These are phyloP conservation scores for Dactylellina sp. DNA, from an alignment of 2,329 filamentous ascomycete genomes.

Conservation along the genomic window DNA sequence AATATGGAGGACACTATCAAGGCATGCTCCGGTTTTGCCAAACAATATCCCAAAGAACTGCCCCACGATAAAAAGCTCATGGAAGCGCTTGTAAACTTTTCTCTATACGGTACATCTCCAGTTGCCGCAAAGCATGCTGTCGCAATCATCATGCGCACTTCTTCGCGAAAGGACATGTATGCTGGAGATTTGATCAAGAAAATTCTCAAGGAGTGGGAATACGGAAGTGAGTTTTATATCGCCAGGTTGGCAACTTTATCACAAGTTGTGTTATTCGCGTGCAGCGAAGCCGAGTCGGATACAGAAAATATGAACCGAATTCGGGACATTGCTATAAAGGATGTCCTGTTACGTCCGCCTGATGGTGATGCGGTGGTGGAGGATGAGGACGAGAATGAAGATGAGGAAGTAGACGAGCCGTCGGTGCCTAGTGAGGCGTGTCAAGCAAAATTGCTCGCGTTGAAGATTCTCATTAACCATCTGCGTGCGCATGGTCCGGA, in stretches of 20 bases:
- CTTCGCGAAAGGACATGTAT: constrained; percentile 83
- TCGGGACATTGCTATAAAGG: constrained; percentile 68
- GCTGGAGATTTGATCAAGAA: constrained; percentile 84
- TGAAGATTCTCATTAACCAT: constrained; percentile 88
- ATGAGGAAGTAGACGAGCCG: constrained; percentile 75
- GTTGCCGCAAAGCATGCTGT: constrained; percentile 93
- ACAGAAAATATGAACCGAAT: constrained; percentile 47
- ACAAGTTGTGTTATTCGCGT: constrained; percentile 74
- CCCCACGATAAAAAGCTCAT: constrained; percentile 83
- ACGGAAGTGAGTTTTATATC: constrained; percentile 79
- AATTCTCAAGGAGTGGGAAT: constrained; percentile 78
- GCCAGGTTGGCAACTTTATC: constrained; percentile 68
- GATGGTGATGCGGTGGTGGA: constrained; percentile 65
- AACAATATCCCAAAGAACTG: constrained; percentile 85
- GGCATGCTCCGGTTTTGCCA: constrained; percentile 90
- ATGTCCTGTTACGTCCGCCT: constrained; percentile 78
- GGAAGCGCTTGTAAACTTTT: constrained; percentile 83
- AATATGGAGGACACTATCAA: constrained; percentile 90
- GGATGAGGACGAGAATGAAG: constrained; percentile 71
- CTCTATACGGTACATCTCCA: constrained; percentile 81
- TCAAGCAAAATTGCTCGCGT: constrained; percentile 81
- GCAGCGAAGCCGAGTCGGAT: constrained; percentile 44
- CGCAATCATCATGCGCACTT: constrained; percentile 83
- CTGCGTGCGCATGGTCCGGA: constrained; percentile 70
- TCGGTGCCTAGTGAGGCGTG: constrained; percentile 64